Evolutionary conservation across 139 green algal genomes (phyloP), one percentile per base, ranked within the genome.

Genomic region (Coccomyxa sp.): DNA sequence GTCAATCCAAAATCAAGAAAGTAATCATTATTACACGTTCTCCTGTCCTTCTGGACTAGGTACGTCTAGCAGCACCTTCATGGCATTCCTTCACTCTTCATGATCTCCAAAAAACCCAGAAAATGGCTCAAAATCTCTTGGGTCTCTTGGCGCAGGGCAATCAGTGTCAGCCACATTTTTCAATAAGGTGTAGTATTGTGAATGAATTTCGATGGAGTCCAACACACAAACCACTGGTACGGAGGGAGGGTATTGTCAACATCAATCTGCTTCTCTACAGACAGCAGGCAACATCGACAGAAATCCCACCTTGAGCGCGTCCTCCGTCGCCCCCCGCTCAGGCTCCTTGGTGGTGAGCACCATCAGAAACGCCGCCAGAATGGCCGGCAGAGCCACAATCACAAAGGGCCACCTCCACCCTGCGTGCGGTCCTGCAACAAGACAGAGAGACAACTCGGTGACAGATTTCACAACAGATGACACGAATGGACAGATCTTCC

Each of bases 331-430:
- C 31, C 94, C 92, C 9, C 91, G 81, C 4, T 81, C 84, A 13
- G 95, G 95, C 67, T 98, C 95, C 3, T 66, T 10, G 0, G 83
- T 89, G 9, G 87, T 93, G 21, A 85, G 14, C 59, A 94, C 21
- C 90, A 97, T 94, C 27, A 95, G 0, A 0, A 82, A 28, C 0
- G 93, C 92, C 1, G 93, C 63, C 27, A 82, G 27, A 9, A 98
- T 66, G 0, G 90, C 79, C 0, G 93, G 94, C 0, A 90, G 67
- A 0, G 91, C 89, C 21, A 98, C 89, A 31, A 97, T 87, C 10
- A 95, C 87, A 87, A 98, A 98, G 0, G 95, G 95, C 82, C 93
- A 85, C 3, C 94, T 89, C 95, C 95, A 98, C 79, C 93, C 92
- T 15, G 91, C 86, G 28, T 84, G 82, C 17, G 90, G 86, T n/a